A percentile compares a stretch with the other conserved stretches of the same genome.
Evolutionary conservation across 1,284 basidiomycete species (phyloP).

Genomic region (Cryptococcus floricola): DNA sequence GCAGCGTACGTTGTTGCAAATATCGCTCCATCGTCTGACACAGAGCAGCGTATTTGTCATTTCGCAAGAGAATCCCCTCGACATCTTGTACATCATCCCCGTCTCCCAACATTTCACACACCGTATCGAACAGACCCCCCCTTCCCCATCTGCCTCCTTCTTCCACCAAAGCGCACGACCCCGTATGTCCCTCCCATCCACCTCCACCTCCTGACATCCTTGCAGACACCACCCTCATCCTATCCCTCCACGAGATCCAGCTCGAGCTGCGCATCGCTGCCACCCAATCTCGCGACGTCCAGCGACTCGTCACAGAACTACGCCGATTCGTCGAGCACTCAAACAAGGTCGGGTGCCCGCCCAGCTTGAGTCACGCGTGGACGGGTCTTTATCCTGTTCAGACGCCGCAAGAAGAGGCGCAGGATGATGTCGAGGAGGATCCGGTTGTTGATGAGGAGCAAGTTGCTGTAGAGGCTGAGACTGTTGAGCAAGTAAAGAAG

Average conservation of each 20-base stretch:
- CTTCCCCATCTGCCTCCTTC: constrained; percentile 41
- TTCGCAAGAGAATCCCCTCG: constrained; percentile 1
- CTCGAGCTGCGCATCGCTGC: constrained; percentile 70
- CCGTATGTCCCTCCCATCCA: constrained; percentile 22
- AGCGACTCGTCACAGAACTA: constrained; percentile 30
- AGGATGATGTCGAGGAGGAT: not conserved
- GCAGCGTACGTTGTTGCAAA: not conserved
- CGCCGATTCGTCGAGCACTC: constrained; percentile 16
- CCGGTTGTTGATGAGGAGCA: not conserved
- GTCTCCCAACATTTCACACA: constrained; percentile 26
- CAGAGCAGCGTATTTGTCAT: constrained; percentile 20
- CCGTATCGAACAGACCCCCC: constrained; percentile 36
- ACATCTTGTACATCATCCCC: constrained; percentile 28
- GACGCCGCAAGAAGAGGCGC: constrained; percentile 1
- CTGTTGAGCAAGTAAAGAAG: too few species aligned
- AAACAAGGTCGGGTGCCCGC: constrained; percentile 16
- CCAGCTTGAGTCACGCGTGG: constrained; percentile 26
- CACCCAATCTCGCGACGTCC: constrained; percentile 23
- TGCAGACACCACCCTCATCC: constrained; percentile 27
- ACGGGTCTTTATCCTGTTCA: constrained; percentile 28
- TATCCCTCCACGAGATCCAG: constrained; percentile 61
- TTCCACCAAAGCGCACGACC: constrained; percentile 43
- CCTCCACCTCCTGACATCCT: not conserved
- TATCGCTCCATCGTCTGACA: not conserved
- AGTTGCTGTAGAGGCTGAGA: not conserved